Evolutionary conservation across 768 basidiomycete species (phyloP).

Genomic region (Leucosporidium creatinivorum): DNA sequence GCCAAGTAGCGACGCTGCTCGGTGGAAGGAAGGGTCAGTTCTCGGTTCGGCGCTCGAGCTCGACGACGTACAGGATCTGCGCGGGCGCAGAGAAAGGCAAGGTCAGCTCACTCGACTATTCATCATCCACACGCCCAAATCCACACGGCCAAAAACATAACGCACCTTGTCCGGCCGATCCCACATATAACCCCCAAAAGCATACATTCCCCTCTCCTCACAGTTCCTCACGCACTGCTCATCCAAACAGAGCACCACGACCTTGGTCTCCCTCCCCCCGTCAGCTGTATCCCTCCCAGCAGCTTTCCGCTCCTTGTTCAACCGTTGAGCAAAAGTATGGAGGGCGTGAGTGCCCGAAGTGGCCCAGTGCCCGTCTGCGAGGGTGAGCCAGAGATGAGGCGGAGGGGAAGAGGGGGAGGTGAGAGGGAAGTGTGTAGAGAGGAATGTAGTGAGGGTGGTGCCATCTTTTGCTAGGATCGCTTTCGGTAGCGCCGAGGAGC

Average conservation of each 20-base stretch:
- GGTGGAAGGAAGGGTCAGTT: background rate
- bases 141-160: too few relatives aligned
- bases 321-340: conserved; percentile 4
- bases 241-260: conserved; percentile 24
- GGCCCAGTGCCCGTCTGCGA: conserved; percentile 7
- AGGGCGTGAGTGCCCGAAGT: conserved; percentile 13
- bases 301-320: conserved; percentile 13
- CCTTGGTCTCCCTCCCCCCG: conserved; percentile 9
- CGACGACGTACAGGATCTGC: background rate
- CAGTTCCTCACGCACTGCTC: conserved; percentile 14
- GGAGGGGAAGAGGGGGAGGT: background rate
- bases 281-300: background rate
- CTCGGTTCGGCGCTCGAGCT: background rate
- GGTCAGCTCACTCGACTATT: background rate
- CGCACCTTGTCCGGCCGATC: conserved; percentile 16
- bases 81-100: background rate
- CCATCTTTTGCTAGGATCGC: too few relatives aligned
- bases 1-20: conserved; percentile 19
- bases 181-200: conserved; percentile 15
- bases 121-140: too few relatives aligned
- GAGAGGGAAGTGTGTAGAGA: conserved; percentile 20
- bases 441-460: conserved; percentile 10
- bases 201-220: conserved; percentile 10
- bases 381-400: conserved; percentile 21
- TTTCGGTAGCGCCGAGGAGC: too few relatives aligned